phyloP scores from a whole-genome alignment of 805 yeast genomes.

The Monosporozyma yasuniensis region DNA sequence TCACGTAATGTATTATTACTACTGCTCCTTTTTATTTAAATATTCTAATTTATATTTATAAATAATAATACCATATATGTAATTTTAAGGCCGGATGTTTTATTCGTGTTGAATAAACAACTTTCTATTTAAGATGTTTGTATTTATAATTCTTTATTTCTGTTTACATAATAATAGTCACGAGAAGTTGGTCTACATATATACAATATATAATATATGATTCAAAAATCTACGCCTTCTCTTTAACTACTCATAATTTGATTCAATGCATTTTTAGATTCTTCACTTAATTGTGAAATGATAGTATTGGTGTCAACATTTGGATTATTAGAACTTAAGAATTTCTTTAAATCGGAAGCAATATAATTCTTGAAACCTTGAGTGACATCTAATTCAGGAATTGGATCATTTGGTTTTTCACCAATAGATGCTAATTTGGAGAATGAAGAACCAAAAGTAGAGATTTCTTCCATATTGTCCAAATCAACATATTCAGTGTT shows the following conservation, averaged over 20 bases:
- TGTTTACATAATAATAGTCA: neutral
- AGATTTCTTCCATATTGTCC: conserved; percentile 55
- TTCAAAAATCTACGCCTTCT: too few relatives aligned
- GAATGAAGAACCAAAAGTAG: conserved; percentile 80
- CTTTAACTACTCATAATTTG: conserved; percentile 9
- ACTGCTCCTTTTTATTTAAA: neutral
- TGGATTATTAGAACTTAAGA: conserved; percentile 13
- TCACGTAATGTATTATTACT: too few relatives aligned
- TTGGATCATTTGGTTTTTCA: conserved; percentile 60
- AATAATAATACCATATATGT: neutral
- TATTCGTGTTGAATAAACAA: too few relatives aligned
- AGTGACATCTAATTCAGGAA: conserved; percentile 37
- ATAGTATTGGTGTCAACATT: conserved; percentile 11
- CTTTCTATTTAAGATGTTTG: neutral
- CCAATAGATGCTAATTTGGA: conserved; percentile 62
- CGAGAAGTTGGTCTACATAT: neutral
- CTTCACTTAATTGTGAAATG: conserved; percentile 24
- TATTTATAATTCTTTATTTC: neutral
- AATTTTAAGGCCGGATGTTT: neutral
- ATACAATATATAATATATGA: neutral
- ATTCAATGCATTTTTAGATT: conserved; percentile 20
- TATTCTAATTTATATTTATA: neutral
- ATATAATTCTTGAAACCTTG: conserved; percentile 21
- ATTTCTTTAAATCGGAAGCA: conserved; percentile 17
- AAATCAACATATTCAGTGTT: conserved; percentile 33